These are phyloP conservation scores for Nemania sp. DNA, from an alignment of 2,329 filamentous ascomycete genomes.

Conservation along the genomic window DNA sequence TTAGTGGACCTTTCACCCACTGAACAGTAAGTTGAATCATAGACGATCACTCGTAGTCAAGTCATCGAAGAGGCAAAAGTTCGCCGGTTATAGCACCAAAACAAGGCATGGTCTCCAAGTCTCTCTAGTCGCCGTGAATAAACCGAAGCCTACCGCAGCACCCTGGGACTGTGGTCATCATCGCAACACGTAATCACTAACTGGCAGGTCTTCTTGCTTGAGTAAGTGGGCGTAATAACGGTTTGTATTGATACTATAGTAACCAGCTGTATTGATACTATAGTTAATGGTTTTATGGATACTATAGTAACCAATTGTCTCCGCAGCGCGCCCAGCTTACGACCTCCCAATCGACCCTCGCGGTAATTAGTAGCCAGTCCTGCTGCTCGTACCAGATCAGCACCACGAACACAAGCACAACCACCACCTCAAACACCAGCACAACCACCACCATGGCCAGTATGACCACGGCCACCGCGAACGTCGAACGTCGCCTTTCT, in stretches of 20 bases:
- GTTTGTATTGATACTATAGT: neutral
- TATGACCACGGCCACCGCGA: neutral
- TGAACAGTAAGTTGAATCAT: too few species aligned
- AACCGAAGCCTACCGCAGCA: neutral
- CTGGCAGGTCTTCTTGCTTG: neutral
- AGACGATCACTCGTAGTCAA: too few species aligned
- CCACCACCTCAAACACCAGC: too few species aligned
- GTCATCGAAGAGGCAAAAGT: too few species aligned
- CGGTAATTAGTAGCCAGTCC: neutral
- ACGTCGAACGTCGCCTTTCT: too few species aligned
- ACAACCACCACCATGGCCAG: neutral
- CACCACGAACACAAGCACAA: neutral
- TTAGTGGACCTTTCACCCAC: too few species aligned
- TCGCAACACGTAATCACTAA: neutral
- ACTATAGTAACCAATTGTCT: constrained; percentile 6
- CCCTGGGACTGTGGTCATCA: neutral
- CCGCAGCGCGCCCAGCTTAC: constrained; percentile 1
- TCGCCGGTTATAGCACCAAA: too few species aligned
- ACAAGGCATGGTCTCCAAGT: too few species aligned
- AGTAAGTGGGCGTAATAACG: neutral
- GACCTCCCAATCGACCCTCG: constrained; percentile 1
- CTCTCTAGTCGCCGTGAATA: too few species aligned
- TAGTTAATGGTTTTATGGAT: too few species aligned
- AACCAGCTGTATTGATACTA: too few species aligned
- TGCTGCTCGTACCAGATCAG: neutral